A percentile compares a stretch with the other conserved stretches of the same genome.
Evolutionary conservation across 805 yeast species (phyloP).

Genomic region (Candida ovalis): DNA sequence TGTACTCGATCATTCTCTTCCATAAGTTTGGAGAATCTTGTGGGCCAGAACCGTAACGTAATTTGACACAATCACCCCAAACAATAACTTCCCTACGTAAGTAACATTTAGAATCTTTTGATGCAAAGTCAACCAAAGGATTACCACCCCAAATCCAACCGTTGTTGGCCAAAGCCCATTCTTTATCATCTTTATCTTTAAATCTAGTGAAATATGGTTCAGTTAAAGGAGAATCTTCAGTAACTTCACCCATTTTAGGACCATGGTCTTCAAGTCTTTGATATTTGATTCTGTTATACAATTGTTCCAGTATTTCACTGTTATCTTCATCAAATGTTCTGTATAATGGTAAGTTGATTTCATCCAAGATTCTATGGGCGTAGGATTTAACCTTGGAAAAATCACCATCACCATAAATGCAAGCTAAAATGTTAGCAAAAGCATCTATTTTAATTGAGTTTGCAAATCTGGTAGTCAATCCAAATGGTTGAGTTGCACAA

Average conservation of each 20-base stretch:
- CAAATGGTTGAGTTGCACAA: slow-evolving; percentile 40
- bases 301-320: slow-evolving; percentile 58
- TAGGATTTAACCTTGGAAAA: slow-evolving; percentile 33
- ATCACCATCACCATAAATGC: slow-evolving; percentile 30
- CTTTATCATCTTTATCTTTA: slow-evolving; percentile 45
- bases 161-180: slow-evolving; percentile 81
- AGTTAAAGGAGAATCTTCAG: slow-evolving; percentile 55
- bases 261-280: slow-evolving; percentile 77
- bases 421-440: slow-evolving; percentile 50
- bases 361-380: slow-evolving; percentile 61
- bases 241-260: slow-evolving; percentile 70
- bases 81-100: slow-evolving; percentile 88
- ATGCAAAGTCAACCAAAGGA: slow-evolving; percentile 91
- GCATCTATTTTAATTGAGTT: slow-evolving; percentile 49
- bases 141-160: slow-evolving; percentile 99
- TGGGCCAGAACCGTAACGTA: slow-evolving; percentile 75
- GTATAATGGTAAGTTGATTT: slow-evolving; percentile 71
- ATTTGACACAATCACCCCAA: slow-evolving; percentile 96
- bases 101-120: slow-evolving; percentile 72
- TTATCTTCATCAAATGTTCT: slow-evolving; percentile 72
- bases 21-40: slow-evolving; percentile 87
- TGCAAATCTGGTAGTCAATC: slow-evolving; percentile 44
- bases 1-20: slow-evolving; percentile 81
- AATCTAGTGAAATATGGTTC: slow-evolving; percentile 89
- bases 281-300: slow-evolving; percentile 73